A percentile compares a stretch with the other conserved stretches of the same genome.
These are phyloP conservation scores for Nemania sp. DNA, from an alignment of 2,329 filamentous ascomycete species.

Conservation along the genomic window DNA sequence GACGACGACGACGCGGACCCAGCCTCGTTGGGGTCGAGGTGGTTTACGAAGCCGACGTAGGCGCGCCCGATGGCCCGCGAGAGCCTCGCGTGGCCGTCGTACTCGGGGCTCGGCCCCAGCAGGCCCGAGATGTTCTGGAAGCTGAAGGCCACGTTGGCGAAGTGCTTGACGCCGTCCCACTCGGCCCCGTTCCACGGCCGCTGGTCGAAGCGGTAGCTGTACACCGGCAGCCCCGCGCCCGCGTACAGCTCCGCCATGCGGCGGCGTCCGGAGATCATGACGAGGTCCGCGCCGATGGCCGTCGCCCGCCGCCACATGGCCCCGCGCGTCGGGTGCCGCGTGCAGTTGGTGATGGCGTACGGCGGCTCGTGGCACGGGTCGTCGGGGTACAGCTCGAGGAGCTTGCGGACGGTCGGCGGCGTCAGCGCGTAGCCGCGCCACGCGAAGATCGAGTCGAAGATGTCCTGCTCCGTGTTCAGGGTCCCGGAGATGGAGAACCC, in stretches of 20 bases:
- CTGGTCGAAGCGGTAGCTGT: slow-evolving; percentile 56
- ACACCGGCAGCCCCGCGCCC: slow-evolving; percentile 43
- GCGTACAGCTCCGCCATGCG: slow-evolving; percentile 51
- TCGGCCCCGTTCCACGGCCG: slow-evolving; percentile 47
- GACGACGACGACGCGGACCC: not conserved
- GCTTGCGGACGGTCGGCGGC: slow-evolving; percentile 47
- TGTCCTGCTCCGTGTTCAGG: slow-evolving; percentile 48
- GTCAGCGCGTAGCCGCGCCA: slow-evolving; percentile 54
- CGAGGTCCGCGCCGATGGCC: slow-evolving; percentile 52
- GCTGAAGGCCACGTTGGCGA: slow-evolving; percentile 53
- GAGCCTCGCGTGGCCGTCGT: slow-evolving; percentile 44
- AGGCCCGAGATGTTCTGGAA: slow-evolving; percentile 56
- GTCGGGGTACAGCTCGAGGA: slow-evolving; percentile 54
- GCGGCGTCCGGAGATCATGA: slow-evolving; percentile 53
- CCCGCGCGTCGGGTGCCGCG: slow-evolving; percentile 40
- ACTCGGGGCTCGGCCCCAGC: slow-evolving; percentile 50
- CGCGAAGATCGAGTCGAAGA: slow-evolving; percentile 47
- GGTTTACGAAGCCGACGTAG: slow-evolving; percentile 50
- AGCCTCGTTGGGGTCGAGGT: slow-evolving; percentile 48
- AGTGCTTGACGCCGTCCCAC: slow-evolving; percentile 51
- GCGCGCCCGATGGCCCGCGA: slow-evolving; percentile 46
- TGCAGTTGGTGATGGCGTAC: slow-evolving; percentile 46
- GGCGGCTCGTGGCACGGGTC: slow-evolving; percentile 53
- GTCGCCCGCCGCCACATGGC: slow-evolving; percentile 50
- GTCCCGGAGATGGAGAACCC: slow-evolving; percentile 47